These are phyloP conservation scores for Hypoxylon sp. DNA, from an alignment of 2,329 filamentous ascomycete species.

Conservation along the genomic window DNA sequence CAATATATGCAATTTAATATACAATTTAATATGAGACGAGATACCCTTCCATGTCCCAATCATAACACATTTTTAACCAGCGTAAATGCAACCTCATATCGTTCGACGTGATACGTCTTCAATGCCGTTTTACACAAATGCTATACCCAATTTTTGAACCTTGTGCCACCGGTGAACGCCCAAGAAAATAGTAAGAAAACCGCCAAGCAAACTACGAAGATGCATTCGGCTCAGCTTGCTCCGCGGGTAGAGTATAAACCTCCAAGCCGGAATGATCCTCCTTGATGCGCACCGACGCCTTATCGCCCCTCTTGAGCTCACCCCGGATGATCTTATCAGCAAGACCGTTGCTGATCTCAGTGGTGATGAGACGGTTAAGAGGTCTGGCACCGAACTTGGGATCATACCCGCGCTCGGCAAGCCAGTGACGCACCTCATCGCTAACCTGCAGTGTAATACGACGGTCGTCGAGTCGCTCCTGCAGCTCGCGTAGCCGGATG, in stretches of 20 bases:
- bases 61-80: slow-evolving; percentile 8
- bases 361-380: slow-evolving; percentile 88
- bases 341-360: slow-evolving; percentile 86
- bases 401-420: slow-evolving; percentile 89
- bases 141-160: background rate
- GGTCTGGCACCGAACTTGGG: slow-evolving; percentile 90
- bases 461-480: slow-evolving; percentile 82
- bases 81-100: background rate
- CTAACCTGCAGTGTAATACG: slow-evolving; percentile 80
- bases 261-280: slow-evolving; percentile 67
- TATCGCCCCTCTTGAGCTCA: slow-evolving; percentile 77
- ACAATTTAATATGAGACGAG: slow-evolving; percentile 28
- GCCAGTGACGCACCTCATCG: slow-evolving; percentile 80
- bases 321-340: slow-evolving; percentile 94
- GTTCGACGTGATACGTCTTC: background rate
- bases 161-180: too few relatives aligned
- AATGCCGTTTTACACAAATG: slow-evolving; percentile 11
- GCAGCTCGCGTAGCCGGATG: slow-evolving; percentile 86
- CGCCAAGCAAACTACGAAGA: too few relatives aligned
- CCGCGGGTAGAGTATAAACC: slow-evolving; percentile 47
- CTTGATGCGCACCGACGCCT: slow-evolving; percentile 73
- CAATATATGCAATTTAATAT: slow-evolving; percentile 18
- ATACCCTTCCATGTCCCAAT: slow-evolving; percentile 5
- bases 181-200: too few relatives aligned
- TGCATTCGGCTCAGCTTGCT: slow-evolving; percentile 13